phyloP scores from a whole-genome alignment of 2,329 filamentous ascomycete species.

The Fusarium tupiense region DNA sequence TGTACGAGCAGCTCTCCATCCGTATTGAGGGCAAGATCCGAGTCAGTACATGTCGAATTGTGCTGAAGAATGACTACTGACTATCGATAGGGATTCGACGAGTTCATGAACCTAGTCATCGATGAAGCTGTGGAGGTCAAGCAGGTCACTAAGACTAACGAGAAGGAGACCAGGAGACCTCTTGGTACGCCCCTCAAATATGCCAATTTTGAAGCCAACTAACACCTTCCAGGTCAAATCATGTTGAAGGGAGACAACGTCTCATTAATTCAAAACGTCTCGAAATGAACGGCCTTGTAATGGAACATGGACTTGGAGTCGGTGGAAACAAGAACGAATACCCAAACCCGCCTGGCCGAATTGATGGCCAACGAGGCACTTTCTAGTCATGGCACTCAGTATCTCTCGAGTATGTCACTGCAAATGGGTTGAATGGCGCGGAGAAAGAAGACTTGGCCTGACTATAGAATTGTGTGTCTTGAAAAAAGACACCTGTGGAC shows the following conservation, averaged over 20 bases:
- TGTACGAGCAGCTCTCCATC: conserved; percentile 94
- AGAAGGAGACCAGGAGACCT: conserved; percentile 78
- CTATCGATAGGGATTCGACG: conserved; percentile 84
- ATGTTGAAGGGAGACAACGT: conserved; percentile 90
- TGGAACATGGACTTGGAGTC: conserved; percentile 1
- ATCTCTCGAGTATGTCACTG: conserved; percentile 9
- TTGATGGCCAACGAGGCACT: conserved; percentile 24
- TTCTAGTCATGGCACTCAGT: conserved; percentile 20
- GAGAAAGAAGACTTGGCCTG: conserved; percentile 16
- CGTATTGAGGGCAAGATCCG: conserved; percentile 97
- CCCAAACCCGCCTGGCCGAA: conserved; percentile 26
- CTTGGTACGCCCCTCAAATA: conserved; percentile 68
- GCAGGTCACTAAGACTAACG: conserved; percentile 80
- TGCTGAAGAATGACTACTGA: background rate
- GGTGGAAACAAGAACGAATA: conserved; percentile 28
- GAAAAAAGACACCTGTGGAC: conserved; percentile 10
- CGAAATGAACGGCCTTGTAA: conserved; percentile 37
- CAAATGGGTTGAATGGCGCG: conserved; percentile 8
- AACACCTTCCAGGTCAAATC: conserved; percentile 73
- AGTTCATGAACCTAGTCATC: conserved; percentile 98
- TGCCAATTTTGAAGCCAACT: background rate
- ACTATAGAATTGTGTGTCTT: conserved; percentile 17
- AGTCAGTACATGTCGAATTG: conserved; percentile 61
- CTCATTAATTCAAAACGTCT: conserved; percentile 75
- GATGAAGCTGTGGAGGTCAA: conserved; percentile 96